A percentile compares a stretch with the other conserved stretches of the same genome.
Conservation (phyloP, 2,329 filamentous ascomycete species). For the Colletotrichum lini region DNA sequence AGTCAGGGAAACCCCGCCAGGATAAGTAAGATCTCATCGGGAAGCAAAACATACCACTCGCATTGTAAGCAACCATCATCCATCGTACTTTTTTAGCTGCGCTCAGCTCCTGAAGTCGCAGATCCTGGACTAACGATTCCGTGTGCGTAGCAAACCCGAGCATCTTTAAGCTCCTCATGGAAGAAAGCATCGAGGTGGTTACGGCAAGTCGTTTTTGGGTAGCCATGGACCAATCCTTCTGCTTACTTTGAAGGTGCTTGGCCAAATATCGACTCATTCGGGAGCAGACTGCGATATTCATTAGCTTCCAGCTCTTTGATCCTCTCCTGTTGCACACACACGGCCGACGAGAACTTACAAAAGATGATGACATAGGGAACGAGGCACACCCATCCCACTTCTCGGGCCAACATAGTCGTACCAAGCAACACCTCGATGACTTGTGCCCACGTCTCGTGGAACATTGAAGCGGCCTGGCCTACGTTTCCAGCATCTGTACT, state of each 20-base stretch:
- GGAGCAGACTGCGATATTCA: slow-evolving; percentile 6
- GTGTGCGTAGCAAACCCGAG: slow-evolving; percentile 52
- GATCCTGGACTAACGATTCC: slow-evolving; percentile 50
- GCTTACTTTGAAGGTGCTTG: slow-evolving; percentile 17
- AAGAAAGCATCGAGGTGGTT: slow-evolving; percentile 49
- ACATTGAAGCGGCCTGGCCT: slow-evolving; percentile 25
- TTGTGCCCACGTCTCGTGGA: slow-evolving; percentile 45
- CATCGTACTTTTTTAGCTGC: slow-evolving; percentile 32
- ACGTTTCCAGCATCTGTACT: slow-evolving; percentile 41
- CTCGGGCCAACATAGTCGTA: slow-evolving; percentile 41
- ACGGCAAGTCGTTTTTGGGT: slow-evolving; percentile 49
- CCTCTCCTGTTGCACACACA: no score
- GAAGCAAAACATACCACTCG: slow-evolving; percentile 8
- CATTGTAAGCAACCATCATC: slow-evolving; percentile 41
- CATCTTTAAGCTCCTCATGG: slow-evolving; percentile 56
- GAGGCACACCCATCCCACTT: slow-evolving; percentile 44
- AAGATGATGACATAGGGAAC: slow-evolving; percentile 57
- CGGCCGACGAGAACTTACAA: slow-evolving; percentile 40
- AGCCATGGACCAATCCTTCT: slow-evolving; percentile 25
- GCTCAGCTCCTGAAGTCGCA: slow-evolving; percentile 49
- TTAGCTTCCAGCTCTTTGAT: background rate
- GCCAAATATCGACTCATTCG: slow-evolving; percentile 25
- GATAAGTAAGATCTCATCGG: no score
- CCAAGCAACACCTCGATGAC: slow-evolving; percentile 43
- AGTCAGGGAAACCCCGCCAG: background rate